These are phyloP conservation scores for Diaporthe helianthi DNA, from an alignment of 2,329 filamentous ascomycete species.

Conservation along the genomic window DNA sequence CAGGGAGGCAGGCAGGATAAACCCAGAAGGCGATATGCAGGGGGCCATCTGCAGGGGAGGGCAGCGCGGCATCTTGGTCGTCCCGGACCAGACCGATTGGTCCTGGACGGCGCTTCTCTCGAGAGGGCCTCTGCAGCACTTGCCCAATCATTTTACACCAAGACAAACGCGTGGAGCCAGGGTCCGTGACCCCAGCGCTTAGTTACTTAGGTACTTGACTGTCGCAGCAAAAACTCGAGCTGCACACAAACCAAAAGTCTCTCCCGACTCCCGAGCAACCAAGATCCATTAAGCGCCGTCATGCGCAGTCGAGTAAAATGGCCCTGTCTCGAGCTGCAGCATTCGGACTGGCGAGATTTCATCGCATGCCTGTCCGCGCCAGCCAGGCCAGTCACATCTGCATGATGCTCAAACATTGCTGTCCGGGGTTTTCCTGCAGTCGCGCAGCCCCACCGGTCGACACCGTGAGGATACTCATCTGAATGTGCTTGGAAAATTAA, in stretches of 20 bases:
- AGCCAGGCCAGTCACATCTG: conserved; percentile 32
- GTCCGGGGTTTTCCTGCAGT: background rate
- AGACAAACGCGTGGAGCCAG: background rate
- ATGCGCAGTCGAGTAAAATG: conserved; percentile 14
- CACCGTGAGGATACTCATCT: background rate
- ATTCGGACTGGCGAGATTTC: conserved; percentile 32
- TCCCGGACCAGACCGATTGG: conserved; percentile 30
- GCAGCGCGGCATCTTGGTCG: conserved; percentile 23
- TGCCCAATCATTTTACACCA: conserved; percentile 33
- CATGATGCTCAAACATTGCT: conserved; percentile 28
- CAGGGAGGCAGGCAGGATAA: conserved; percentile 3
- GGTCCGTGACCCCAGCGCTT: conserved; percentile 8
- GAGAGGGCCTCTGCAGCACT: background rate
- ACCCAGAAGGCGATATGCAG: conserved; percentile 13
- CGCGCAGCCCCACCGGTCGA: conserved; percentile 11
- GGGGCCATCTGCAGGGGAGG: conserved; percentile 32
- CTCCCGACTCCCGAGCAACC: background rate
- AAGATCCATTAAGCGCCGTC: conserved; percentile 32
- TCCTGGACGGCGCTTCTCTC: conserved; percentile 29
- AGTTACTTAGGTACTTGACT: too few relatives aligned
- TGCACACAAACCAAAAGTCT: background rate
- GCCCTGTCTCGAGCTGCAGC: conserved; percentile 12
- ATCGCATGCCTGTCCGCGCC: conserved; percentile 31
- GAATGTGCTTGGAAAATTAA: background rate
- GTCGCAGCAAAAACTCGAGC: conserved; percentile 2